Evolutionary conservation across 2,329 filamentous ascomycete species (phyloP), one percentile per base, ranked within the genome.

Genomic region (Colletotrichum chlorophyti): DNA sequence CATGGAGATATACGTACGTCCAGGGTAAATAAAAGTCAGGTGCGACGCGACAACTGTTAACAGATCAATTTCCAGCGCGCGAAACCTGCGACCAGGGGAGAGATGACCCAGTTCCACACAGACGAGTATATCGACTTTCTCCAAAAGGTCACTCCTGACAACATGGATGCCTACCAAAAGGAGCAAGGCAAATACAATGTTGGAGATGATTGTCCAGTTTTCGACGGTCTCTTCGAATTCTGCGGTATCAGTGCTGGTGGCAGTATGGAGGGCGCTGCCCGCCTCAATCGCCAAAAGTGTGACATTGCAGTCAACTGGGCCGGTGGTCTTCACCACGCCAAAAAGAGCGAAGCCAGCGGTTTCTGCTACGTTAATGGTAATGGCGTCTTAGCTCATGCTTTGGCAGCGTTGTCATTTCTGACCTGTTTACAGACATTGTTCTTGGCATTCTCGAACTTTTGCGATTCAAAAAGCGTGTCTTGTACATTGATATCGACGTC

Each of bases 261-360:
- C 45, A 96, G 91, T 45, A 91, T 99, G 81, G 93, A 97, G 70
- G 95, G 94, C 14, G 94, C 95, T 3, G 90, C 91, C 29, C 91
- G 95, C 63, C 83, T 99, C 17, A 93, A 94, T 69, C 91, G 93
- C 63, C 85, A 91, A 64, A 95, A 97, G 75, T 95, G 93, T 71
- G 92, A 98, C 73, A 97, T 99, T 68, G 95, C 95, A 17, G 91
- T 99, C 73, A 98, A 98, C 75, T 99, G 95, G 95, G 95, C 93
- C 40, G 95, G 95, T 48, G 95, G 95, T 23, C 85, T 99, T 43
- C 95, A 99, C 74, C 95, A 99, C 74, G 95, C 95, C 38, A 97
- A 98, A 76, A 98, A 98, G 77, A 91, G 90, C 64, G 93, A 97
- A 77, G 95, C 95, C 60, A 94, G 90, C 67, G 95, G 95, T 31